Conservation (phyloP, 495 filamentous ascomycete genomes). For the Annulohypoxylon moriforme region DNA sequence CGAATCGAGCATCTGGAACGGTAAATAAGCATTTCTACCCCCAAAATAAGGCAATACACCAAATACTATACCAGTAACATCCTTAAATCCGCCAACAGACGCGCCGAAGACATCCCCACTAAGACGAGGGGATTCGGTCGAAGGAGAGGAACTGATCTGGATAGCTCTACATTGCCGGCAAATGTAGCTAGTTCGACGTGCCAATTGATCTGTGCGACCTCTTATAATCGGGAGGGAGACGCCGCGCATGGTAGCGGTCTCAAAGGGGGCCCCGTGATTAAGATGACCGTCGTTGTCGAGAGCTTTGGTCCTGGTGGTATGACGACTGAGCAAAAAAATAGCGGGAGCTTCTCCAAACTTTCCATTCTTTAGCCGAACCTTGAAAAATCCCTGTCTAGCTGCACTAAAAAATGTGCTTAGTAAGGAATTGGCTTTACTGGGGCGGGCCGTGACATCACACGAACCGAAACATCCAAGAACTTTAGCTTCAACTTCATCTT, state of each 20-base stretch:
- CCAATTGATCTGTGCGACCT: slow-evolving; percentile 38
- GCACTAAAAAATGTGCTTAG: background rate
- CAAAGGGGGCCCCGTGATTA: background rate
- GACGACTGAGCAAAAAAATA: slow-evolving; percentile 37
- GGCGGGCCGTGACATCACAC: background rate
- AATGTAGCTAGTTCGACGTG: slow-evolving; percentile 44
- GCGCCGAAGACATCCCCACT: slow-evolving; percentile 59
- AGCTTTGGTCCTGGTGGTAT: slow-evolving; percentile 17
- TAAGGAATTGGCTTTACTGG: background rate
- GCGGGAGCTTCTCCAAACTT: slow-evolving; percentile 18
- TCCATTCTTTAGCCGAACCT: slow-evolving; percentile 15
- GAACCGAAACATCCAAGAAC: background rate
- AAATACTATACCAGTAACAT: slow-evolving; percentile 53
- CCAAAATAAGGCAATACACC: slow-evolving; percentile 15
- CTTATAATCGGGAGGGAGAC: slow-evolving; percentile 41
- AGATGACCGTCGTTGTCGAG: slow-evolving; percentile 5
- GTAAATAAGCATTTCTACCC: slow-evolving; percentile 21
- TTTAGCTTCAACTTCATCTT: background rate
- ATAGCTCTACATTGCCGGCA: slow-evolving; percentile 63
- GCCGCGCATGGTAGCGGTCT: slow-evolving; percentile 45
- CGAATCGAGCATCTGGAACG: slow-evolving; percentile 85
- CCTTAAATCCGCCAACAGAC: slow-evolving; percentile 46
- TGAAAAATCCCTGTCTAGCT: background rate
- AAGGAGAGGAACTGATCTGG: slow-evolving; percentile 65
- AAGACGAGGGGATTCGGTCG: slow-evolving; percentile 59